Conservation (phyloP, 1,139 yeast genomes). For the Wickerhamomyces sp. region DNA sequence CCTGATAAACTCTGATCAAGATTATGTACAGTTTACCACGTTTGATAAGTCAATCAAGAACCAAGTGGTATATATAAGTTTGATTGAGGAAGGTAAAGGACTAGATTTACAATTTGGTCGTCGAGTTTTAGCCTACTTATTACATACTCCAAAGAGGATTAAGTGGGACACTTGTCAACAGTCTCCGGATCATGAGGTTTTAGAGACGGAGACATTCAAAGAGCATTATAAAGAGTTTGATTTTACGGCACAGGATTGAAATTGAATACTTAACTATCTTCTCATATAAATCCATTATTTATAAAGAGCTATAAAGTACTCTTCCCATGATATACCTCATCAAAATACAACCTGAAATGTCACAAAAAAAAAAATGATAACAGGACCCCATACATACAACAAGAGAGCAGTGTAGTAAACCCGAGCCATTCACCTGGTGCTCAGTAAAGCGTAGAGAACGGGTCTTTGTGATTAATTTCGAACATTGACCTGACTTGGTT, state of each 20-base stretch:
- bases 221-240: conserved; percentile 43
- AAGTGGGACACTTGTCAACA: conserved; percentile 76
- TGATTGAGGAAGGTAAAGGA: conserved; percentile 26
- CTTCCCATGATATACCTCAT: no score
- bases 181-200: conserved; percentile 48
- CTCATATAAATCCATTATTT: no score
- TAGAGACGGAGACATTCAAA: conserved; percentile 61
- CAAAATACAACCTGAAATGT: no score
- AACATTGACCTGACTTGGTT: conserved; percentile 35
- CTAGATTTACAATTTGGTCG: conserved; percentile 78
- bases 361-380: neutral
- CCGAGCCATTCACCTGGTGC: no score
- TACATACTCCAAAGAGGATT: conserved; percentile 55
- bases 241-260: conserved; percentile 23
- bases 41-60: conserved; percentile 28
- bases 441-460: conserved; percentile 37
- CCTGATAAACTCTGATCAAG: conserved; percentile 34
- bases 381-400: neutral
- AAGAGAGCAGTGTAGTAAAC: no score
- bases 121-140: conserved; percentile 59
- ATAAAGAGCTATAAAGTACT: no score
- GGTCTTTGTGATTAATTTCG: conserved; percentile 34
- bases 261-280: neutral
- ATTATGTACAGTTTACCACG: conserved; percentile 33
- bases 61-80: conserved; percentile 28